Evolutionary conservation across 805 yeast genomes (phyloP), one percentile per base, ranked within the genome.

Genomic region (Naumovozyma baii): DNA sequence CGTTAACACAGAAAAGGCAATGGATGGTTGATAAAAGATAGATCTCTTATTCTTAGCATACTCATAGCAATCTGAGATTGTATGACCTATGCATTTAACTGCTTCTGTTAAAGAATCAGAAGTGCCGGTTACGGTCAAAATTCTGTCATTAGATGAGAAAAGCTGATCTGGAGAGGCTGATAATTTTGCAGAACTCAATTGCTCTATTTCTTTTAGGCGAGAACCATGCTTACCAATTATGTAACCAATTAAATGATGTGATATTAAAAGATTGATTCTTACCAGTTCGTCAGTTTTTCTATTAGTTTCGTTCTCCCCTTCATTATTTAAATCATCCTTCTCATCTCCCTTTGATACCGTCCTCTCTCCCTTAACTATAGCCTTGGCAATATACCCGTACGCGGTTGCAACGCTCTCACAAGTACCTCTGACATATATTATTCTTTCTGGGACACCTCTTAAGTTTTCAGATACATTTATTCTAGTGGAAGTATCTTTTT

Each of bases 101-200:
- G 95, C 95, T 49, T 84, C 83, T 54, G 83, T 94, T 32, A 86
- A 74, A 2, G 95, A 87, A 62, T 85, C 94, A 1, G 87, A 86
- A 12, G 83, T 90, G 5, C 95, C 95, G 4, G 72, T 66, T 5
- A 85, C 72, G 18, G 77, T 69, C 36, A 86, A 64, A 16, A 82
- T 67, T 42, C 94, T 69, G 57, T 86, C 95, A 13, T 87, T 83
- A 0, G 90, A 80, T 44, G 72, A 73, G 1, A 92, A 83, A 47
- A 86, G 63, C 13, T 79, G 73, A 34, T 75, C 74, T 32, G 80
- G 85, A 18, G 80, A 83, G 2, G 94, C 92, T 48, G 70, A 73
- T 40, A 86, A 67, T 41, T 74, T 70, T 2, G 94, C 88, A 3
- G 90, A 87, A 13, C 92, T 82, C 45, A 72, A 71, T 40, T 80